Conservation (phyloP, 2,329 filamentous ascomycete genomes). For the Chaetomium globosum region DNA sequence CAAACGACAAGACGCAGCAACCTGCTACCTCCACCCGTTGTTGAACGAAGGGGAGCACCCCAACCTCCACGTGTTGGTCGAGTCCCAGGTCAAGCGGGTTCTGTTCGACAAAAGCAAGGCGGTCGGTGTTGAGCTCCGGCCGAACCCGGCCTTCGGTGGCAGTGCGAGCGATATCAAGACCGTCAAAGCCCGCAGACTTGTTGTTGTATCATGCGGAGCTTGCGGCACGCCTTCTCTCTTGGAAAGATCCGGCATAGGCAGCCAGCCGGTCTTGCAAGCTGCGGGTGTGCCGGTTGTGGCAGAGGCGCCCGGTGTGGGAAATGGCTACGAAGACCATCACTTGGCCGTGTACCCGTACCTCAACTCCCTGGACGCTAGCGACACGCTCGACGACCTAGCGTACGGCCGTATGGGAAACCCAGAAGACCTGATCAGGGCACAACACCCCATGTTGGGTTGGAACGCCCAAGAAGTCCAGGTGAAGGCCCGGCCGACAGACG, state of each 20-base stretch:
- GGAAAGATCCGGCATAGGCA: constrained; percentile 55
- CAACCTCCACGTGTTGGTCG: constrained; percentile 58
- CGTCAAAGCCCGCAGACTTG: constrained; percentile 53
- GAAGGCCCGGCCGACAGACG: constrained; percentile 59
- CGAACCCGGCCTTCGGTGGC: constrained; percentile 42
- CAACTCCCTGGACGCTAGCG: constrained; percentile 41
- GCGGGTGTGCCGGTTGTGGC: constrained; percentile 51
- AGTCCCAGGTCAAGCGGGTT: constrained; percentile 54
- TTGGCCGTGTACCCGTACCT: constrained; percentile 57
- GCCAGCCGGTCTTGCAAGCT: constrained; percentile 49
- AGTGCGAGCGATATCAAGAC: constrained; percentile 11
- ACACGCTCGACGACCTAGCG: constrained; percentile 55
- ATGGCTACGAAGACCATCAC: constrained; percentile 60
- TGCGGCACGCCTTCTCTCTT: constrained; percentile 50
- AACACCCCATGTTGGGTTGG: constrained; percentile 58
- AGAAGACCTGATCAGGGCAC: constrained; percentile 49
- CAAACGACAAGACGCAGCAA: constrained; percentile 60
- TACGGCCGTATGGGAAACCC: constrained; percentile 51
- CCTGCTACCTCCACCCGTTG: constrained; percentile 57
- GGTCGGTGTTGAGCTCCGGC: constrained; percentile 54
- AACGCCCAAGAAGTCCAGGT: constrained; percentile 59
- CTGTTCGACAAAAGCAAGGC: constrained; percentile 52
- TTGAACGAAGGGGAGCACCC: constrained; percentile 49
- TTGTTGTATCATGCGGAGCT: constrained; percentile 47
- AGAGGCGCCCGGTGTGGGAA: constrained; percentile 56